Evolutionary conservation across 2,329 filamentous ascomycete genomes (phyloP).

Genomic region (Hymenoscyphus fraxineus): DNA sequence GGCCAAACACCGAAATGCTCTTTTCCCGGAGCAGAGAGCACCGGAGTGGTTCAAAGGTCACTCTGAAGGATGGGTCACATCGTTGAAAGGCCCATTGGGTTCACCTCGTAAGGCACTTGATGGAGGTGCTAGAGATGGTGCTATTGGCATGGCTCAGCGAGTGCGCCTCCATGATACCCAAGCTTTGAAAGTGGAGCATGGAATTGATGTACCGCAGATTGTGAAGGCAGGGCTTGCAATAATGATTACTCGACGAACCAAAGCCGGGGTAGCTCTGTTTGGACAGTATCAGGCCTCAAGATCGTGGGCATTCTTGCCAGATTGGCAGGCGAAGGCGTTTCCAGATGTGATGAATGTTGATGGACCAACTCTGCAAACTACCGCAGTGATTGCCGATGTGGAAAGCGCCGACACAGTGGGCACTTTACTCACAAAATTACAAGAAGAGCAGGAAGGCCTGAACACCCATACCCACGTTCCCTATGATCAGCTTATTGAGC

Average conservation of each 20-base stretch:
- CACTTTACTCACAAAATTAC: slow-evolving; percentile 5
- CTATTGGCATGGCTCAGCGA: slow-evolving; percentile 4
- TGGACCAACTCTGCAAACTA: slow-evolving; percentile 14
- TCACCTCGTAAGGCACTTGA: slow-evolving; percentile 11
- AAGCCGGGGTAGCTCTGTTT: slow-evolving; percentile 14
- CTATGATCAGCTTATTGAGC: slow-evolving; percentile 5
- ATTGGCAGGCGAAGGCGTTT: slow-evolving; percentile 14
- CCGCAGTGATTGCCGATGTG: not conserved
- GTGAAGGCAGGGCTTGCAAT: slow-evolving; percentile 15
- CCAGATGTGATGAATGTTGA: slow-evolving; percentile 16
- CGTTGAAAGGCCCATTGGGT: slow-evolving; percentile 6
- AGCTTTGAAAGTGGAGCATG: slow-evolving; percentile 13
- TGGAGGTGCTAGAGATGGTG: slow-evolving; percentile 5
- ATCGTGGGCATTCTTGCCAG: slow-evolving; percentile 15
- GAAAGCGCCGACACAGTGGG: slow-evolving; percentile 1
- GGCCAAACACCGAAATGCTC: not conserved
- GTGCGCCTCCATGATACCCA: slow-evolving; percentile 9
- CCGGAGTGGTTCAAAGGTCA: slow-evolving; percentile 18
- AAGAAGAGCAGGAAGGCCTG: slow-evolving; percentile 12
- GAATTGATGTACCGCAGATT: slow-evolving; percentile 17
- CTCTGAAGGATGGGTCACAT: slow-evolving; percentile 15
- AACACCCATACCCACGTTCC: slow-evolving; percentile 14
- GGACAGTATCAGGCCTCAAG: slow-evolving; percentile 15
- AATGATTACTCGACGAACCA: slow-evolving; percentile 9
- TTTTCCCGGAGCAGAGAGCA: slow-evolving; percentile 11